phyloP scores from a whole-genome alignment of 2,329 filamentous ascomycete genomes.

The Aspergillus transmontanensis region DNA sequence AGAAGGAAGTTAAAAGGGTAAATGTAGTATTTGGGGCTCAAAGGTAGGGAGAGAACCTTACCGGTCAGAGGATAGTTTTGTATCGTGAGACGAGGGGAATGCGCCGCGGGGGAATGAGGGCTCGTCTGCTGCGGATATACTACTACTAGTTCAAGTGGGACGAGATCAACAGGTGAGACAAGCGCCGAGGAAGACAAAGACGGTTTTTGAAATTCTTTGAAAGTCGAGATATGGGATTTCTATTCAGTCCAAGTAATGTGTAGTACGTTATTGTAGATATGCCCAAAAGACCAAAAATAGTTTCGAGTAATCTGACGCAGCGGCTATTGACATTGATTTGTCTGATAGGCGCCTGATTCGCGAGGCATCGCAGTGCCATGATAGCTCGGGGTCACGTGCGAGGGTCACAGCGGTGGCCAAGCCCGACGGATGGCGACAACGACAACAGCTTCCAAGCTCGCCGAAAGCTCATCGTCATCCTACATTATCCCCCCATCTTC shows the following conservation, averaged over 20 bases:
- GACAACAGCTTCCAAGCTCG: slow-evolving; percentile 22
- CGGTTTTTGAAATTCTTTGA: no score
- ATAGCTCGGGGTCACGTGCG: slow-evolving; percentile 13
- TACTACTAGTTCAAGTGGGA: not conserved
- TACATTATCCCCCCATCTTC: slow-evolving; percentile 17
- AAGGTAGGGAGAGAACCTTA: slow-evolving; percentile 1
- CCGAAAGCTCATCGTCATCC: slow-evolving; percentile 16
- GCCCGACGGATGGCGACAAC: slow-evolving; percentile 21
- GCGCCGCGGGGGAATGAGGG: slow-evolving; percentile 11
- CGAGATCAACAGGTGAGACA: not conserved
- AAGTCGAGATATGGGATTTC: not conserved
- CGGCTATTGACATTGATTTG: not conserved
- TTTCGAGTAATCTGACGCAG: not conserved
- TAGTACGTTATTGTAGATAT: not conserved
- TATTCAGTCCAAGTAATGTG: not conserved
- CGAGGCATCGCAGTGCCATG: slow-evolving; percentile 19
- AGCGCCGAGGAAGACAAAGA: not conserved
- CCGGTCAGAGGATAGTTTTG: not conserved
- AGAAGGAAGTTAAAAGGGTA: not conserved
- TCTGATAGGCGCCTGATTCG: slow-evolving; percentile 14
- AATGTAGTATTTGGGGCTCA: not conserved
- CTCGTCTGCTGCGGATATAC: slow-evolving; percentile 1
- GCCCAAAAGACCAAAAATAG: not conserved
- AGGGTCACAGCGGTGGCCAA: slow-evolving; percentile 8
- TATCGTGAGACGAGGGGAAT: slow-evolving; percentile 3